These are phyloP conservation scores for Termitomyces sp. DNA, from an alignment of 1,284 basidiomycete genomes.

Conservation along the genomic window DNA sequence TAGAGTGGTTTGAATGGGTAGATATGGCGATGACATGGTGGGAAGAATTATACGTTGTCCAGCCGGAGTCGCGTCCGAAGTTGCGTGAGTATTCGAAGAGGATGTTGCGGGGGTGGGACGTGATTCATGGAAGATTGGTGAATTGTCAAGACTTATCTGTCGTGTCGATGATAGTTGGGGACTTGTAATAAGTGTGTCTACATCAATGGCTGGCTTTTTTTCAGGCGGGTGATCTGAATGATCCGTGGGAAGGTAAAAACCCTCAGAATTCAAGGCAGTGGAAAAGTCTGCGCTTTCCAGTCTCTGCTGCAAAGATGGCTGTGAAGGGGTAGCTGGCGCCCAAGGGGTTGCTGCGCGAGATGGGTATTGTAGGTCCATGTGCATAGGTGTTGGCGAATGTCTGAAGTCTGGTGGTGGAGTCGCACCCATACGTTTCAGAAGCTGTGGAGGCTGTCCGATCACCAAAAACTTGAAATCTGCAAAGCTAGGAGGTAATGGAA, in stretches of 20 bases:
- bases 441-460: constrained; percentile 10
- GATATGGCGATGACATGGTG: not conserved
- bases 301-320: constrained; percentile 6
- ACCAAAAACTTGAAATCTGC: constrained; percentile 9
- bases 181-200: not conserved
- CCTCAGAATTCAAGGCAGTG: not conserved
- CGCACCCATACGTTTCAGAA: constrained; percentile 7
- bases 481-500: constrained; percentile 6
- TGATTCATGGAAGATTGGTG: not conserved
- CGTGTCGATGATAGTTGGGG: not conserved
- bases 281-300: not conserved
- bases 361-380: constrained; percentile 10
- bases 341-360: constrained; percentile 4
- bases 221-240: not conserved
- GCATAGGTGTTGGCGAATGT: constrained; percentile 4
- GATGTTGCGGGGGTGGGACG: not conserved
- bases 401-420: constrained; percentile 5
- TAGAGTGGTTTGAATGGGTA: not conserved
- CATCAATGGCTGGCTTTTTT: constrained; percentile 2
- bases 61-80: not conserved
- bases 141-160: not conserved
- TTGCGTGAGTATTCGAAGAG: not conserved
- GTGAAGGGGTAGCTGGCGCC: not conserved
- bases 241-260: constrained; percentile 2
- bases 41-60: not conserved